Conservation (phyloP, 2,329 filamentous ascomycete genomes). For the Xylaria polymorpha region DNA sequence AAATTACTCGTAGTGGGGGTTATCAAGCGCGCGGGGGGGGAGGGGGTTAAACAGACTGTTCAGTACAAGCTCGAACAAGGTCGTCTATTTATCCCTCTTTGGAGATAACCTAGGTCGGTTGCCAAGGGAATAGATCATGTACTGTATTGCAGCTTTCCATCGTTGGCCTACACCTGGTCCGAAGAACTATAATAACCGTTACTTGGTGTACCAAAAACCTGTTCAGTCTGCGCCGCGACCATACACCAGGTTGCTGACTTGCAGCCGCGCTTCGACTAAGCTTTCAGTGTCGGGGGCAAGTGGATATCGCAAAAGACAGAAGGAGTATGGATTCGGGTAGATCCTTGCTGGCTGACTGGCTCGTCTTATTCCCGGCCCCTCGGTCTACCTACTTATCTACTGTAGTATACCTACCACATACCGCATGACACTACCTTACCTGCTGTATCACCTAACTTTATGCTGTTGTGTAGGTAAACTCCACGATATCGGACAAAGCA, state of each 20-base stretch:
- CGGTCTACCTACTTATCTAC: not conserved
- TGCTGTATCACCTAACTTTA: not conserved
- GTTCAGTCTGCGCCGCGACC: not conserved
- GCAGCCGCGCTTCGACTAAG: slow-evolving; percentile 7
- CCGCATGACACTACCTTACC: too few relatives aligned
- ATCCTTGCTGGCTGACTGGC: slow-evolving; percentile 12
- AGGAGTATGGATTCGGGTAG: slow-evolving; percentile 21
- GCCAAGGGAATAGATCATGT: not conserved
- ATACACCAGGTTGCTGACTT: slow-evolving; percentile 19
- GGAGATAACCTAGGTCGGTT: not conserved
- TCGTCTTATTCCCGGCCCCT: slow-evolving; percentile 5
- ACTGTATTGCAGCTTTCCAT: not conserved
- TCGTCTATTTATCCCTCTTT: not conserved
- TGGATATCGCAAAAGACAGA: slow-evolving; percentile 10
- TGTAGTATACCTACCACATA: too few relatives aligned
- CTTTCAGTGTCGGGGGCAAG: slow-evolving; percentile 1
- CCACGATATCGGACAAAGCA: not conserved
- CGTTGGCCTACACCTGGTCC: not conserved
- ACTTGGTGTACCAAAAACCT: not conserved
- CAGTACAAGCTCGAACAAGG: not conserved
- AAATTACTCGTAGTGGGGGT: slow-evolving; percentile 10
- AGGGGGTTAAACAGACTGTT: not conserved
- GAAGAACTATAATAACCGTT: not conserved
- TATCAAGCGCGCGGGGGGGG: slow-evolving; percentile 2
- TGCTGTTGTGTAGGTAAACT: not conserved